Evolutionary conservation across 176 grass and related monocot species (phyloP).

Genomic region (Eragrostis nindensis): DNA sequence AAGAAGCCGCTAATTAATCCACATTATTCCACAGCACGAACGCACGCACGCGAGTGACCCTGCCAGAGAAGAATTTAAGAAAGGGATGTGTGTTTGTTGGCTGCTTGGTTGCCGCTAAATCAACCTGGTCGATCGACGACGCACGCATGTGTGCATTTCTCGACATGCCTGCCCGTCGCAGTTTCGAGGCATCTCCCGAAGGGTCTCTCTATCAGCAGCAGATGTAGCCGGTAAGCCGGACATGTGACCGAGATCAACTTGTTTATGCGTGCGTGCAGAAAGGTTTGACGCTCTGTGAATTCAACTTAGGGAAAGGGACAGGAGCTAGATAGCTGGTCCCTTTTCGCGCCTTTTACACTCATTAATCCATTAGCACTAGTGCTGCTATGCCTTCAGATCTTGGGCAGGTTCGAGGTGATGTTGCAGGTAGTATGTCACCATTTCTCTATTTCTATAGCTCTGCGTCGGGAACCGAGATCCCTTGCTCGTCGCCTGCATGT

Average conservation of each 20-base stretch:
- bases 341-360: neutral
- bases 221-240: slow-evolving; percentile 3
- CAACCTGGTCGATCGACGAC: neutral
- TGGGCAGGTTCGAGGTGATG: slow-evolving; percentile 32
- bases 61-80: neutral
- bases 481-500: neutral
- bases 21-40: neutral
- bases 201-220: slow-evolving; percentile 24
- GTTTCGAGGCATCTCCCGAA: slow-evolving; percentile 28
- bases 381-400: neutral
- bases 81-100: slow-evolving; percentile 49
- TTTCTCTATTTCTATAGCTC: slow-evolving; percentile 23
- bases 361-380: neutral
- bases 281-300: slow-evolving; percentile 25
- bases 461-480: slow-evolving; percentile 17
- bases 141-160: neutral
- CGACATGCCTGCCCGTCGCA: neutral
- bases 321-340: neutral
- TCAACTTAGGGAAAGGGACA: slow-evolving; percentile 20
- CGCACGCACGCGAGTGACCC: neutral
- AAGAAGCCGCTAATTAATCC: neutral
- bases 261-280: slow-evolving; percentile 33
- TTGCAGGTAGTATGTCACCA: neutral
- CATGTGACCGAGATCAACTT: slow-evolving; percentile 30
- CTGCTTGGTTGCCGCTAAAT: neutral